Evolutionary conservation across 768 basidiomycete species (phyloP), one percentile per base, ranked within the genome.

Genomic region (Lactarius deliciosus): DNA sequence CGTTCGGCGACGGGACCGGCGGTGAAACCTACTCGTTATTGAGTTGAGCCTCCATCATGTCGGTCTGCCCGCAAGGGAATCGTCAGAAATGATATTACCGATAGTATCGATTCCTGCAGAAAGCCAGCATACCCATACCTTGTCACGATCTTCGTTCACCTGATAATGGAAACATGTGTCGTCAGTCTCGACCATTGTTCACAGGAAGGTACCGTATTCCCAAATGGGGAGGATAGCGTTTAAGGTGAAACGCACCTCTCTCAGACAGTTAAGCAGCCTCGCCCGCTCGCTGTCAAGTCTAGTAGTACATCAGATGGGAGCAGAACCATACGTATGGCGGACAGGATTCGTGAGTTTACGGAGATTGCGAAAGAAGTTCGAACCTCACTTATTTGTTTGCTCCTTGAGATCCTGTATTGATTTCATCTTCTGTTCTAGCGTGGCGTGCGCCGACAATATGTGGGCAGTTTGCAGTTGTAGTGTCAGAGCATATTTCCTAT

Each of bases 381-480:
- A 34, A 78, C 85, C 25, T 55, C 73, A 92, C 91, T 90, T 88
- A 75, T 93, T 92, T 76, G 88, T 89, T 78, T 94, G 92, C 75
- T 92, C 91, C 62, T 84, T 85, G 55, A 94, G 79, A 73, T 93
- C 91, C 76, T 93, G 89, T 18, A 94, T 85, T 9, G 88, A 83
- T 70, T 86, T 90, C 68, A 83, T 83, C 74, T 92, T 92, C 74
- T 89, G 85, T 67, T 92, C 90, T 5, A 94, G 79, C 36, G 87
- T 83, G 2, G 90, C 86, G 74, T 94, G 91, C 7, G 91, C 91
- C 9, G 92, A 91, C 2, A 94, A 79, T 53, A 94, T 91, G 74
- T 94, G 91, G 11, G 92, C 91, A 11, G 92, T 94, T 70, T 94
- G 92, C 41, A 94, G 78, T 75, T 94, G 92, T 53, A 94, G 78